Conservation (phyloP, 1,139 yeast genomes). For the Debaryomyces psychrophilus region DNA sequence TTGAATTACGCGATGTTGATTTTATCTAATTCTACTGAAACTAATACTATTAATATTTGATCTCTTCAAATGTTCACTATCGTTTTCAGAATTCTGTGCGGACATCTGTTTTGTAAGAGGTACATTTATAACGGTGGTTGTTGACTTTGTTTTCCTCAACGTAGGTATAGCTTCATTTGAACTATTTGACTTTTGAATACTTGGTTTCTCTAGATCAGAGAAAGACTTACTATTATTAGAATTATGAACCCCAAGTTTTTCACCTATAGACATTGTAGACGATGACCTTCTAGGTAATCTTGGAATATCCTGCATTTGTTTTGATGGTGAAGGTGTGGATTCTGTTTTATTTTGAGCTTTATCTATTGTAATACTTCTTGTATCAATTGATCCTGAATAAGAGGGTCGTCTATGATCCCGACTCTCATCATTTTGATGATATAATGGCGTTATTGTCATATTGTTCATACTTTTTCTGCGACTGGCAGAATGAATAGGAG, state of each 20-base stretch:
- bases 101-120: slow-evolving; percentile 8
- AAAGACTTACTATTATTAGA: slow-evolving; percentile 19
- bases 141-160: slow-evolving; percentile 13
- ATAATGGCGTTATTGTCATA: neutral
- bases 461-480: slow-evolving; percentile 13
- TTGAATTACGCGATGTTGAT: slow-evolving; percentile 3
- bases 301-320: slow-evolving; percentile 4
- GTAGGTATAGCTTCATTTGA: slow-evolving; percentile 1
- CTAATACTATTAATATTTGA: slow-evolving; percentile 26
- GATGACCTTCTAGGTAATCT: slow-evolving; percentile 19
- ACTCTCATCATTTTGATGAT: neutral
- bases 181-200: neutral
- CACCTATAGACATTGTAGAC: slow-evolving; percentile 37
- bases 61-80: slow-evolving; percentile 8
- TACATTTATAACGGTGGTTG: neutral
- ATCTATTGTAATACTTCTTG: neutral
- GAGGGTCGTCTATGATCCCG: neutral
- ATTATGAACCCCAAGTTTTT: slow-evolving; percentile 33
- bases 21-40: slow-evolving; percentile 37
- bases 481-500: slow-evolving; percentile 9
- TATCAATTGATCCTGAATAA: slow-evolving; percentile 1
- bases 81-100: slow-evolving; percentile 7
- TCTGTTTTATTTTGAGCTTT: slow-evolving; percentile 1
- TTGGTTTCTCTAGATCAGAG: slow-evolving; percentile 8
- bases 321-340: slow-evolving; percentile 8